Evolutionary conservation across 2,329 filamentous ascomycete species (phyloP).

Genomic region (Ceratocystis ficicola): DNA sequence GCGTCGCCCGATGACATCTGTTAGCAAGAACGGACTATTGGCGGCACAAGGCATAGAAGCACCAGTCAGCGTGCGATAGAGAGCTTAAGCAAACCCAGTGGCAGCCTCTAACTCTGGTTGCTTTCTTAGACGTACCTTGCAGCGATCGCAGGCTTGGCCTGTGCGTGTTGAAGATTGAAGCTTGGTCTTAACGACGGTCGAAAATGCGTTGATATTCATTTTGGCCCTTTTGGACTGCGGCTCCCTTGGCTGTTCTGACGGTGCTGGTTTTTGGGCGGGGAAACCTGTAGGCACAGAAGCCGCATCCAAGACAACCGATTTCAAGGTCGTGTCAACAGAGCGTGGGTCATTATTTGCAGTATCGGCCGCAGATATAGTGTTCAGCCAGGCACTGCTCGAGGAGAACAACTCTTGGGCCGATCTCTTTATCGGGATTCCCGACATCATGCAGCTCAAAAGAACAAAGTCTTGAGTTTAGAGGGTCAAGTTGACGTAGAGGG

Average conservation of each 20-base stretch:
- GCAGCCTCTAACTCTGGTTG: too few species aligned
- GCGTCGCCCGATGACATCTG: conserved; percentile 32
- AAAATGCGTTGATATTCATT: conserved; percentile 37
- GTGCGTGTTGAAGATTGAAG: conserved; percentile 49
- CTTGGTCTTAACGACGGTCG: conserved; percentile 43
- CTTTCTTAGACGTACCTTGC: conserved; percentile 48
- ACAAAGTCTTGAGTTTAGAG: not conserved
- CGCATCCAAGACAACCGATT: not conserved
- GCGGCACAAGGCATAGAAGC: conserved; percentile 21
- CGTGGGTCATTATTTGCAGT: not conserved
- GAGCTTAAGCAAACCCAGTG: not conserved
- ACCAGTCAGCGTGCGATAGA: conserved; percentile 14
- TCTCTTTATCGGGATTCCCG: conserved; percentile 14
- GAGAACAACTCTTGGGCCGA: conserved; percentile 8
- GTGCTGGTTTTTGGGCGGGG: not conserved
- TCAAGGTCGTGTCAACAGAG: not conserved
- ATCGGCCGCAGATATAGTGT: not conserved
- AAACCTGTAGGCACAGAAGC: not conserved
- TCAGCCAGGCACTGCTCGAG: not conserved
- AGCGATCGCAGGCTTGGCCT: conserved; percentile 78
- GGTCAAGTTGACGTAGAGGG: not conserved
- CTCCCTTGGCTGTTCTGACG: not conserved
- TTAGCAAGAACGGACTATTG: too few species aligned
- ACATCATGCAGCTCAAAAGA: not conserved
- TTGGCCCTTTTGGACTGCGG: conserved; percentile 13